Conservation (phyloP, 306 rosid genomes). For the Canavalia ensiformis region DNA sequence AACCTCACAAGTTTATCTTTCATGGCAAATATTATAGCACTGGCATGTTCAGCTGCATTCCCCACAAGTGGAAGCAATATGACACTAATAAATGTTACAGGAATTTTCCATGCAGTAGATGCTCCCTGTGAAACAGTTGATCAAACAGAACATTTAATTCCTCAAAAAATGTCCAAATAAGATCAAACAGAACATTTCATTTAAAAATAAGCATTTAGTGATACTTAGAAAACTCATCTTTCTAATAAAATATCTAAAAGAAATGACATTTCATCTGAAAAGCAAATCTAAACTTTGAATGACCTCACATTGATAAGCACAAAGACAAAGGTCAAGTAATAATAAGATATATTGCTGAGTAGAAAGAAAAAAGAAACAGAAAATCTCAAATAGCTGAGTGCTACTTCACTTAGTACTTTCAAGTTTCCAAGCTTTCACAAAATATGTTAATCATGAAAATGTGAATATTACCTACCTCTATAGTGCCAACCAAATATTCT, state of each 20-base stretch:
- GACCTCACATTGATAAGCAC: slow-evolving; percentile 30
- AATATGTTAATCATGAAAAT: background rate
- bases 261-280: slow-evolving; percentile 22
- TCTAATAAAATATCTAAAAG: background rate
- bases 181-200: background rate
- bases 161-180: background rate
- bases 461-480: slow-evolving; percentile 62
- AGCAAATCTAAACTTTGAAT: background rate
- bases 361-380: background rate
- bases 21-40: slow-evolving; percentile 89
- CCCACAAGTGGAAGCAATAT: slow-evolving; percentile 88
- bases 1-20: slow-evolving; percentile 86
- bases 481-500: slow-evolving; percentile 77
- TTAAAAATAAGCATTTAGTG: slow-evolving; percentile 8
- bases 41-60: slow-evolving; percentile 95
- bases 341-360: background rate
- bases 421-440: slow-evolving; percentile 13
- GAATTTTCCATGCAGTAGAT: slow-evolving; percentile 67
- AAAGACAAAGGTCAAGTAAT: background rate
- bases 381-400: slow-evolving; percentile 14
- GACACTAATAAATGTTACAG: slow-evolving; percentile 80
- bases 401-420: slow-evolving; percentile 8
- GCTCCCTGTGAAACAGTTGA: slow-evolving; percentile 69
- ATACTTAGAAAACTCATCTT: slow-evolving; percentile 1
- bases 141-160: slow-evolving; percentile 35